These are phyloP conservation scores for Ceratocystis albifundus DNA, from an alignment of 2,329 filamentous ascomycete genomes.

Conservation along the genomic window DNA sequence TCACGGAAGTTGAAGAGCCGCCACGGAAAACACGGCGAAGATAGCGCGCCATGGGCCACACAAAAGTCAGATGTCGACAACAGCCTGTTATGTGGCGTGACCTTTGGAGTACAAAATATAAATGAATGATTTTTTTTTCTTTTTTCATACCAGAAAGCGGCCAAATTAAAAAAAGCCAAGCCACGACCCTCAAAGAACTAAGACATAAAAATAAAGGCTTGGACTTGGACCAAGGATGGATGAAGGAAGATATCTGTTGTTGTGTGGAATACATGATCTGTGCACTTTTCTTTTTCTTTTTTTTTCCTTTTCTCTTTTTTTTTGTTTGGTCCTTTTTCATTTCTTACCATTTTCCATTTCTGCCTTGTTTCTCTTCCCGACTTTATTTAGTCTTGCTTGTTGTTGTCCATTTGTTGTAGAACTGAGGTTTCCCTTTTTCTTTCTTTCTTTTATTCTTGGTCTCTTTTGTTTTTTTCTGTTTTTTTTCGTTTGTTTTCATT, in stretches of 20 bases:
- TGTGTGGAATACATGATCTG: no score
- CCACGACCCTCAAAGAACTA: no score
- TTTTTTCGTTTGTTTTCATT: not conserved
- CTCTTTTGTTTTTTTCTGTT: slow-evolving; percentile 11
- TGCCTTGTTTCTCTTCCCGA: not conserved
- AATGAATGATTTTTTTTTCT: not conserved
- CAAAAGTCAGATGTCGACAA: not conserved
- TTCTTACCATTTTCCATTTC: not conserved
- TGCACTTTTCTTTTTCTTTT: not conserved
- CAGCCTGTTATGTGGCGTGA: not conserved
- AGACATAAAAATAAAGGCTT: no score
- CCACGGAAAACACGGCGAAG: slow-evolving; percentile 26
- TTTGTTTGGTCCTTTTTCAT: not conserved
- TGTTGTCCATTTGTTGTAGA: slow-evolving; percentile 1
- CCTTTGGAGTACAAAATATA: slow-evolving; percentile 8
- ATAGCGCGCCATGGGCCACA: slow-evolving; percentile 7
- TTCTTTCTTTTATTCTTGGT: not conserved
- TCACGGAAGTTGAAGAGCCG: slow-evolving; percentile 25
- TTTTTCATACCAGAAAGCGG: not conserved
- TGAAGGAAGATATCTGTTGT: no score
- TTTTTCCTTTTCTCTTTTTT: not conserved
- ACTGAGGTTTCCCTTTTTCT: not conserved
- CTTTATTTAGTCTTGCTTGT: not conserved
- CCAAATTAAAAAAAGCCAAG: no score
- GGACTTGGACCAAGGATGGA: no score